phyloP scores from a whole-genome alignment of 2,329 filamentous ascomycete genomes.

The Akanthomyces muscarius region DNA sequence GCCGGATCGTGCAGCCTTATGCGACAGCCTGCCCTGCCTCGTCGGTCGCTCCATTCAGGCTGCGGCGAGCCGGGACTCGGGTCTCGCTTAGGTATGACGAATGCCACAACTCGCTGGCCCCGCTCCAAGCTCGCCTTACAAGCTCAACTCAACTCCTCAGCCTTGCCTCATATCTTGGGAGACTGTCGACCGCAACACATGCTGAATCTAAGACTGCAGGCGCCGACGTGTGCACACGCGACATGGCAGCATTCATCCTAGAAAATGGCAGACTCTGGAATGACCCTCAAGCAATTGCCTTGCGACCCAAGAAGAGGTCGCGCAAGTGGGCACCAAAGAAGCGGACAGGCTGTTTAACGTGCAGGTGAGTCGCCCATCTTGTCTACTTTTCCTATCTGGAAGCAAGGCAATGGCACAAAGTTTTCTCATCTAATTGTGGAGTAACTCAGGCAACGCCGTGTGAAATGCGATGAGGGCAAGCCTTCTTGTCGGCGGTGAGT shows the following conservation, averaged over 20 bases:
- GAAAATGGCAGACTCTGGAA: slow-evolving; percentile 2
- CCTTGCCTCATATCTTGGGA: no score
- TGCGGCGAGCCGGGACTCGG: neutral
- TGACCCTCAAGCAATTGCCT: neutral
- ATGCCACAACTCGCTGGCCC: neutral
- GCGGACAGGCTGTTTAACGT: slow-evolving; percentile 5
- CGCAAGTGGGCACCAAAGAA: slow-evolving; percentile 12
- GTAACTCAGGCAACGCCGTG: neutral
- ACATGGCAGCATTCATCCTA: slow-evolving; percentile 4
- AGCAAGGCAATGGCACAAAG: neutral
- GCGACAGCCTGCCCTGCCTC: neutral
- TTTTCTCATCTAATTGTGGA: neutral
- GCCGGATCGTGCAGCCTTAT: neutral
- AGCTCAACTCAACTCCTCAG: neutral
- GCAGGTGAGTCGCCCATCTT: neutral
- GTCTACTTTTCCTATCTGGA: neutral
- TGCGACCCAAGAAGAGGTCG: neutral
- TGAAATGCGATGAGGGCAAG: slow-evolving; percentile 7
- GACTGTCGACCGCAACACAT: no score
- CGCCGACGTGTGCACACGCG: neutral
- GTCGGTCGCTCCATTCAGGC: neutral
- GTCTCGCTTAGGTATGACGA: neutral
- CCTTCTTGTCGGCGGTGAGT: slow-evolving; percentile 5
- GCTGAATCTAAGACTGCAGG: neutral
- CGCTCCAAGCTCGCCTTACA: neutral